Percentiles rank a stretch among this genome's conserved stretches.
phyloP scores from a whole-genome alignment of 2,329 filamentous ascomycete species.

The Zymoseptoria crescenta region DNA sequence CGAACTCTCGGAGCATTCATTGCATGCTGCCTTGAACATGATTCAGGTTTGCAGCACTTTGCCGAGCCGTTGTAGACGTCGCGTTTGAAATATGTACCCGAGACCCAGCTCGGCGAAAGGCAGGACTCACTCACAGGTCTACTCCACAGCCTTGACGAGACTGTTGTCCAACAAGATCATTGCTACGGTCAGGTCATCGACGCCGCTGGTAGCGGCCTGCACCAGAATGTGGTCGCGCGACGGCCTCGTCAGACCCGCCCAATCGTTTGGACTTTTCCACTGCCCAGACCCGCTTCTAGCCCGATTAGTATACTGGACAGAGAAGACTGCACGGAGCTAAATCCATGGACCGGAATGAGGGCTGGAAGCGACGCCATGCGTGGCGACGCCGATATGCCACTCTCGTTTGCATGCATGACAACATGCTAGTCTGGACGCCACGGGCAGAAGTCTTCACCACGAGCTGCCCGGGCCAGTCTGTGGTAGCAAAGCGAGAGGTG shows the following conservation, averaged over 20 bases:
- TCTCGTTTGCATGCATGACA: background rate
- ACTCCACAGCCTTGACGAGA: background rate
- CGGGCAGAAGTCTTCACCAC: background rate
- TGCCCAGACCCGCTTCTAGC: background rate
- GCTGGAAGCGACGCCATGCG: background rate
- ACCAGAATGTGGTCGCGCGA: background rate
- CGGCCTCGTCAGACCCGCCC: background rate
- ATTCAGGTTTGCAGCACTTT: background rate
- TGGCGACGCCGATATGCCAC: background rate
- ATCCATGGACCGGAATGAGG: background rate
- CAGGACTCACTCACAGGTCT: background rate
- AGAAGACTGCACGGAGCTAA: background rate
- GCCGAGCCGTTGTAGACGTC: no score
- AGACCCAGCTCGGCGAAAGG: no score
- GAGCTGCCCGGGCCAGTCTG: background rate
- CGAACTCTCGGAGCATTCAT: no score
- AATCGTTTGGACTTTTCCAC: background rate
- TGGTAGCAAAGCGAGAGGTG: background rate
- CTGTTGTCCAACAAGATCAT: no score
- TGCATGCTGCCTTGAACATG: background rate
- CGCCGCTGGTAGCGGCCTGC: background rate
- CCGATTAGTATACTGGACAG: background rate
- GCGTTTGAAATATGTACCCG: no score
- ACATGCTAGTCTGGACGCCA: background rate
- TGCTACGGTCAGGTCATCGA: background rate